Percentiles rank a stretch among this genome's conserved stretches.
These are phyloP conservation scores for Quercus phellos DNA, from an alignment of 331 rosid genomes.

Conservation along the genomic window DNA sequence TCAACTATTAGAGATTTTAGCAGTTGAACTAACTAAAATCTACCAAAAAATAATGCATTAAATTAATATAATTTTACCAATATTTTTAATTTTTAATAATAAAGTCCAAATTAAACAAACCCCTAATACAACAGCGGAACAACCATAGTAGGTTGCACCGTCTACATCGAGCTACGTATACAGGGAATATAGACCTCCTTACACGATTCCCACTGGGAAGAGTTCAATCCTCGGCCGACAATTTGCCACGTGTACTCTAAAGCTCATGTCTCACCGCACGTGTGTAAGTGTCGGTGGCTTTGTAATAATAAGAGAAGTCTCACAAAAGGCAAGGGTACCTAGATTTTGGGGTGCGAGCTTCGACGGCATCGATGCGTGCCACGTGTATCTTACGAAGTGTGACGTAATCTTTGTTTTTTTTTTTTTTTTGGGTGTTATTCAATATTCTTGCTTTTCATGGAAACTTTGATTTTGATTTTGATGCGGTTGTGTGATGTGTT, in stretches of 20 bases:
- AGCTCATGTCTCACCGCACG: conserved; percentile 20
- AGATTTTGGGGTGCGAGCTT: neutral
- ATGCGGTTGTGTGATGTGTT: neutral
- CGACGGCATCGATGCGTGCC: neutral
- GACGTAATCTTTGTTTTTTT: neutral
- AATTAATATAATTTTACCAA: too few relatives aligned
- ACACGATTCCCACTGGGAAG: conserved; percentile 26
- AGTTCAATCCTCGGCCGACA: neutral
- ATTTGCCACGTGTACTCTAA: conserved; percentile 26
- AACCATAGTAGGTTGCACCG: conserved; percentile 32
- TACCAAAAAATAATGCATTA: neutral
- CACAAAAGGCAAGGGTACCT: neutral
- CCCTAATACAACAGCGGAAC: neutral
- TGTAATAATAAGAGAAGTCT: too few relatives aligned
- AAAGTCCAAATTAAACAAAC: neutral
- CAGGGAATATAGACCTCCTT: conserved; percentile 6
- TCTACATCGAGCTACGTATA: conserved; percentile 36
- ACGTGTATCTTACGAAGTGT: neutral
- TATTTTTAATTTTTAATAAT: neutral
- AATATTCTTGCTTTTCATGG: neutral
- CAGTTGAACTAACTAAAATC: rapidly evolving
- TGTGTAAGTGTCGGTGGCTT: conserved; percentile 54
- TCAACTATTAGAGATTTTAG: rapidly evolving
- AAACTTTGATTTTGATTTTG: too few relatives aligned
- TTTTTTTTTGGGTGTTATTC: too few relatives aligned